Percentiles rank a stretch among this genome's conserved stretches.
phyloP scores from a whole-genome alignment of 257 asterid species.

The Nicotiana benthamiana region DNA sequence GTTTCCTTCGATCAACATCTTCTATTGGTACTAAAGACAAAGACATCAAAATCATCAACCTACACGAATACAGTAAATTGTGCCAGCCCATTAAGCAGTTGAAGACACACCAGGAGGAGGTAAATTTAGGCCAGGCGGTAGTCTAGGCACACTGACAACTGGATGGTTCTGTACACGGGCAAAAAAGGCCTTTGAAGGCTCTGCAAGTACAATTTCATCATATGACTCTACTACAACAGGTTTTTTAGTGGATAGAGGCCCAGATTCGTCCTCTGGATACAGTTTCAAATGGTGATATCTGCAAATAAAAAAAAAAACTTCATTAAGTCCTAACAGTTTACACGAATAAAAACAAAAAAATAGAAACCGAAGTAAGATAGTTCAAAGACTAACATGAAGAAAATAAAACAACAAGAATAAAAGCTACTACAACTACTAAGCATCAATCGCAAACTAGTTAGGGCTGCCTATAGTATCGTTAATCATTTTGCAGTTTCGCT shows the following conservation, averaged over 20 bases:
- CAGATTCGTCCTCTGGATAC: constrained; percentile 80
- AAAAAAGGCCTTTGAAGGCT: constrained; percentile 73
- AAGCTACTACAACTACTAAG: neutral
- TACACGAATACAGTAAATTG: neutral
- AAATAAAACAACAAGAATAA: neutral
- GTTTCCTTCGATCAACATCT: constrained; percentile 46
- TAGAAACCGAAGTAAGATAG: neutral
- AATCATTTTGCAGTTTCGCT: neutral
- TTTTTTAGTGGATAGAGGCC: constrained; percentile 62
- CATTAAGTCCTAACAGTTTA: neutral
- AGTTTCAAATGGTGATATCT: constrained; percentile 87
- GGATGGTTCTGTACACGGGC: constrained; percentile 73
- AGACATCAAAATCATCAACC: constrained; percentile 4
- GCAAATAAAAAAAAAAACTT: constrained; percentile 1
- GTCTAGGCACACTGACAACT: constrained; percentile 66
- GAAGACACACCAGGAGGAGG: constrained; percentile 54
- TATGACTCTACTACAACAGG: constrained; percentile 80
- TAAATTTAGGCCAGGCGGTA: constrained; percentile 45
- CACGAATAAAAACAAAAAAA: neutral
- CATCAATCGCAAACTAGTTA: neutral
- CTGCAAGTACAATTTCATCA: constrained; percentile 77
- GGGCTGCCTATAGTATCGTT: neutral
- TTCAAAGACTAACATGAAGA: neutral
- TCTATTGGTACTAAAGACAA: constrained; percentile 39
- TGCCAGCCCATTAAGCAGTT: neutral